These are phyloP conservation scores for Chrysosporium queenslandicum DNA, from an alignment of 2,329 filamentous ascomycete species.

Conservation along the genomic window DNA sequence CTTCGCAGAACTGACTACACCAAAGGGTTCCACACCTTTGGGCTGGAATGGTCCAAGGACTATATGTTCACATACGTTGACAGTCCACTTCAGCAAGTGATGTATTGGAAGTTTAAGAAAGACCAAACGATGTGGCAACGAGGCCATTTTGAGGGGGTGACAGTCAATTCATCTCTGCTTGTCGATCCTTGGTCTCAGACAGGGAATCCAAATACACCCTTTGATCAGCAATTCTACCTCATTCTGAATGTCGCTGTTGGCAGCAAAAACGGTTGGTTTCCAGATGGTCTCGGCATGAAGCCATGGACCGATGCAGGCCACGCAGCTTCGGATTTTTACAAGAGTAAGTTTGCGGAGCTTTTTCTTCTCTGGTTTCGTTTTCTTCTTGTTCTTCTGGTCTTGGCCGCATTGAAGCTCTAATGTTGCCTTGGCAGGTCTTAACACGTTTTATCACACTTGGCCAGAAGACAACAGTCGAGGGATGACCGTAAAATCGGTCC, in stretches of 20 bases:
- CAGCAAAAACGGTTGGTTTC: slow-evolving; percentile 42
- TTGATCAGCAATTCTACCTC: slow-evolving; percentile 45
- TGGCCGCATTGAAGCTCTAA: background rate
- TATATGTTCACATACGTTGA: slow-evolving; percentile 48
- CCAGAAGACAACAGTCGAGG: slow-evolving; percentile 34
- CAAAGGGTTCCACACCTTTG: slow-evolving; percentile 42
- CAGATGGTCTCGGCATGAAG: slow-evolving; percentile 38
- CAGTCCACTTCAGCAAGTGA: slow-evolving; percentile 29
- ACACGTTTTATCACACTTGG: slow-evolving; percentile 42
- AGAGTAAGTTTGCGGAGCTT: slow-evolving; percentile 23
- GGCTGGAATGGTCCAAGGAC: slow-evolving; percentile 44
- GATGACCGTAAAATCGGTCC: slow-evolving; percentile 41
- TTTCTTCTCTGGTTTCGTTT: background rate
- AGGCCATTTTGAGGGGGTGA: slow-evolving; percentile 35
- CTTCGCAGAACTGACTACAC: slow-evolving; percentile 24
- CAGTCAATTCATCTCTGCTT: slow-evolving; percentile 36
- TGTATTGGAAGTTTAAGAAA: slow-evolving; percentile 24
- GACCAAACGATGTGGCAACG: slow-evolving; percentile 26
- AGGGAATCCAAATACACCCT: slow-evolving; percentile 40
- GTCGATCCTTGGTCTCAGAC: slow-evolving; percentile 39
- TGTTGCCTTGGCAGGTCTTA: slow-evolving; percentile 14
- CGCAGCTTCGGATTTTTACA: slow-evolving; percentile 36
- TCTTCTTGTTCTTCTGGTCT: background rate
- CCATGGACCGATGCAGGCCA: slow-evolving; percentile 38
- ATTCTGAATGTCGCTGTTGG: slow-evolving; percentile 46